These are phyloP conservation scores for Melastoma malabathricum DNA, from an alignment of 345 rosid genomes.

Conservation along the genomic window DNA sequence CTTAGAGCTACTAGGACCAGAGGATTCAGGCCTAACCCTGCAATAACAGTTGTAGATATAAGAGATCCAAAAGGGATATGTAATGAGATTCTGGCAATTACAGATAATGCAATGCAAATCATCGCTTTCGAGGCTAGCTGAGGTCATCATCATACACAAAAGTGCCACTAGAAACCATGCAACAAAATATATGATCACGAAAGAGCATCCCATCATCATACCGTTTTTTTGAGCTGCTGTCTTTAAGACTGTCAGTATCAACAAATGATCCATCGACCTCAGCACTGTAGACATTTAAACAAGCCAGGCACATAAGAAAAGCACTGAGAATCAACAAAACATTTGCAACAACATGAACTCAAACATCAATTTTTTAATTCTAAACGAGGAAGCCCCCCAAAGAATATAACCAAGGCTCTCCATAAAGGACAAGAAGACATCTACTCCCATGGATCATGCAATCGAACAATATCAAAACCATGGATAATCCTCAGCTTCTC, in stretches of 20 bases:
- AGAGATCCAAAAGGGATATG: neutral
- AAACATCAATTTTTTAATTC: neutral
- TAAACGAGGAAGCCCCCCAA: no score
- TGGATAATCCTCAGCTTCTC: no score
- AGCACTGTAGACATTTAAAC: conserved; percentile 17
- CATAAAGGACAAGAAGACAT: no score
- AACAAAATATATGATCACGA: neutral
- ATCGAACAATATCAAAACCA: no score
- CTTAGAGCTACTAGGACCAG: conserved; percentile 66
- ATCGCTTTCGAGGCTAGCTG: neutral
- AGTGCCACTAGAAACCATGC: neutral
- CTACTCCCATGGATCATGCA: no score
- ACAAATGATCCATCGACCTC: conserved; percentile 27
- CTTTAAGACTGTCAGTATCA: conserved; percentile 24
- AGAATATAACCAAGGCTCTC: no score
- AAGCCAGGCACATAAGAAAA: neutral
- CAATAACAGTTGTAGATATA: conserved; percentile 4
- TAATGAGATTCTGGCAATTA: neutral
- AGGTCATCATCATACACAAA: neutral
- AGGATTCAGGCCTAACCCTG: conserved; percentile 46
- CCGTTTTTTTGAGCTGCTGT: conserved; percentile 21
- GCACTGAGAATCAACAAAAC: neutral
- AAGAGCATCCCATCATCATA: conserved; percentile 1
- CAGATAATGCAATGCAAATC: neutral
- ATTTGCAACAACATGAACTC: neutral